These are phyloP conservation scores for Phytophthora meadii DNA, from an alignment of 352 stramenopile genomes.

Conservation along the genomic window DNA sequence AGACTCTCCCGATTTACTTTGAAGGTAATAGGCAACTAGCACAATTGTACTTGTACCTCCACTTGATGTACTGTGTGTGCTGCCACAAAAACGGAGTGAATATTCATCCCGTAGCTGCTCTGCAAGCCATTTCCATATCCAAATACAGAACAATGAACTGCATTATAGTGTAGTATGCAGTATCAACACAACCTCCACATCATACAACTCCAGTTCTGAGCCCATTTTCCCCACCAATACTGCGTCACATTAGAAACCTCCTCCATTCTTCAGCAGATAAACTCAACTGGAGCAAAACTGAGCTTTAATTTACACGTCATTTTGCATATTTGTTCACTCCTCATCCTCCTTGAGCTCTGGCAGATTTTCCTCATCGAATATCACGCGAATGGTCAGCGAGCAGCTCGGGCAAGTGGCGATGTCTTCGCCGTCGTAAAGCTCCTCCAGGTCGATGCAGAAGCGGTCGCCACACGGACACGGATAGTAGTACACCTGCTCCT, in stretches of 20 bases:
- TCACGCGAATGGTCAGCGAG: constrained; percentile 95
- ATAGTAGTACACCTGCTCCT: constrained; percentile 96
- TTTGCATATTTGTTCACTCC: constrained; percentile 26
- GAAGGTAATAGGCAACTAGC: too few species aligned
- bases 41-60: too few species aligned
- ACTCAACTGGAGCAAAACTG: background rate
- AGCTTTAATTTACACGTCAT: constrained; percentile 28
- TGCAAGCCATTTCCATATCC: too few species aligned
- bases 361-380: constrained; percentile 94
- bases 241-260: too few species aligned
- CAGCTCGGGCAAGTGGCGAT: constrained; percentile 97
- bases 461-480: constrained; percentile 98
- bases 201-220: background rate
- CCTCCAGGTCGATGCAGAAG: constrained; percentile 89
- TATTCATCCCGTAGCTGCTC: too few species aligned
- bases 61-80: too few species aligned
- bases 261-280: background rate
- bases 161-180: background rate
- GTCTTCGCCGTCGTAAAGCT: constrained; percentile 95
- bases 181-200: background rate
- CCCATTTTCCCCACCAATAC: background rate
- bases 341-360: constrained; percentile 73
- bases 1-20: too few species aligned
- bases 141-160: background rate
- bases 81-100: too few species aligned